A percentile compares a stretch with the other conserved stretches of the same genome.
phyloP scores from a whole-genome alignment of 2,329 filamentous ascomycete species.

The Penicillium expansum region DNA sequence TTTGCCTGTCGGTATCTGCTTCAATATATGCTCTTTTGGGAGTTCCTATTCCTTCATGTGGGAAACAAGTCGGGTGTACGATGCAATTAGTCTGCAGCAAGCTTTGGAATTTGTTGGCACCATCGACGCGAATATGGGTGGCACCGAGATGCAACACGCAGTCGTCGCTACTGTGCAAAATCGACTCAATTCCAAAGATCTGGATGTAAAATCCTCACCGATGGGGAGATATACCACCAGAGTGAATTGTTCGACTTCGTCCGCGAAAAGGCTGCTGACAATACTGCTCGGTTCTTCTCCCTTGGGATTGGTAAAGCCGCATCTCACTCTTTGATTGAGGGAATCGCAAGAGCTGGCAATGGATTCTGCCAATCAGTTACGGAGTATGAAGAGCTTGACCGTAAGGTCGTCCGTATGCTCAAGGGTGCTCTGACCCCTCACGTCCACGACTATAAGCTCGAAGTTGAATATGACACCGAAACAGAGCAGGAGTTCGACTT shows the following conservation, averaged over 20 bases:
- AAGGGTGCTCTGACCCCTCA: conserved; percentile 68
- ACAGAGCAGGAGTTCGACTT: conserved; percentile 59
- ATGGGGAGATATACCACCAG: conserved; percentile 55
- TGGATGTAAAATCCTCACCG: conserved; percentile 57
- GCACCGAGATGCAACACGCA: conserved; percentile 53
- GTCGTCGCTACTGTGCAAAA: conserved; percentile 48
- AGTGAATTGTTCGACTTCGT: conserved; percentile 50
- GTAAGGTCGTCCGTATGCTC: conserved; percentile 70
- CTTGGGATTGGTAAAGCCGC: conserved; percentile 54
- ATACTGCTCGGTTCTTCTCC: conserved; percentile 55
- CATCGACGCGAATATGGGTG: conserved; percentile 51
- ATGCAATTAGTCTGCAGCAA: conserved; percentile 43
- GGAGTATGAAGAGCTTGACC: conserved; percentile 63
- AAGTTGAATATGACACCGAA: conserved; percentile 56
- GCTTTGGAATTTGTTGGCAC: conserved; percentile 45
- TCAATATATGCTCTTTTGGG: conserved; percentile 61
- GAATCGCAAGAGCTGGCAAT: conserved; percentile 57
- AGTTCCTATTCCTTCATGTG: conserved; percentile 48
- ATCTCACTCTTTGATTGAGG: conserved; percentile 58
- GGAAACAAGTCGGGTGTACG: conserved; percentile 48
- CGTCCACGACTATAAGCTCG: conserved; percentile 61
- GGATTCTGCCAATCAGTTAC: conserved; percentile 63
- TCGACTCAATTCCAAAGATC: conserved; percentile 46
- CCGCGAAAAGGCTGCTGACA: conserved; percentile 42
- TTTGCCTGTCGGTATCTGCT: conserved; percentile 54